Evolutionary conservation across 257 asterid species (phyloP), one percentile per base, ranked within the genome.

Genomic region (Eucommia ulmoides): DNA sequence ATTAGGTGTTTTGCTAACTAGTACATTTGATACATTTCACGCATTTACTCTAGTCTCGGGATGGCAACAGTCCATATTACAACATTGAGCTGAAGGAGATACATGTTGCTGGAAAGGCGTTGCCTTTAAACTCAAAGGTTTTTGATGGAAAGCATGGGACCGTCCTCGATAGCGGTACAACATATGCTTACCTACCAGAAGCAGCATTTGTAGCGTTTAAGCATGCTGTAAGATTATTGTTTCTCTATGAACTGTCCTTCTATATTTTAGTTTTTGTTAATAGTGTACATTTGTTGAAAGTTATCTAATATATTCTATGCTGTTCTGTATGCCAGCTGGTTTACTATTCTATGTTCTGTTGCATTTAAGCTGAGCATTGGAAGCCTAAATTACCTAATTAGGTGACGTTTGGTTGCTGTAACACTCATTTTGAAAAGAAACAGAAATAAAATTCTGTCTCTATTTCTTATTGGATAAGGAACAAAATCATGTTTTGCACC

Each of bases 31-130:
- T 91, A 77, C 80, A 79, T 80, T 84, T 86, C 89, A 76, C 82
- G 68, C 95, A 91, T 91, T 86, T 86, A 91, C 95, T 79, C 92
- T 91, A 83, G 95, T 89, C 73, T 89, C 80, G 94, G 93, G 93
- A 77, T 89, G 93, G 93, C 83, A 85, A 86, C 98, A 91, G 98
- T 66, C 95, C 94, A 64, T 91, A 86, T 83, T 91, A 91, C 92
- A 91, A 91, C 70, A 71, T 91, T 44, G 95, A 91, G 71, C 94
- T 91, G 80, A 91, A 63, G 79, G 98, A 74, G 93, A 58, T 91
- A 42, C 88, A 70, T 69, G 93, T 91, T 66, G 95, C 95, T 76
- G 98, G 98, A 79, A 91, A 91, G 82, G 71, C 57, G 55, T 73
- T 91, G 70, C 52, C 65, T 62, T 56, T 91, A 25, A 70, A 71